Conservation (phyloP, 225 moss, liverwort and hornwort genomes). For the Physcomitrium patens region DNA sequence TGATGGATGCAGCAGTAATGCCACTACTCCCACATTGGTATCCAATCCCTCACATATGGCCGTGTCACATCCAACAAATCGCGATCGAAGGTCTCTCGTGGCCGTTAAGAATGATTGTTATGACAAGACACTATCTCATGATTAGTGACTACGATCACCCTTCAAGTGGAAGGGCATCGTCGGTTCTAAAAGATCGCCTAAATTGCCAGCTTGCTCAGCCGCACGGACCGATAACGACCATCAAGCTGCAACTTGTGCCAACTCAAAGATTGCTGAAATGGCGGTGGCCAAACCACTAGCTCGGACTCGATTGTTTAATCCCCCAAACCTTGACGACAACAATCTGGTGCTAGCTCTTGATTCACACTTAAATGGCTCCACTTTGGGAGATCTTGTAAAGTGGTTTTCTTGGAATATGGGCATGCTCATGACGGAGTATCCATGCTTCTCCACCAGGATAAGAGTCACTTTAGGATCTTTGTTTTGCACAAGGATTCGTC, state of each 20-base stretch:
- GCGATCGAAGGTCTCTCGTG: conserved; percentile 46
- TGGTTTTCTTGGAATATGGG: too few relatives aligned
- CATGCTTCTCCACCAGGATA: too few relatives aligned
- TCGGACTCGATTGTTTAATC: conserved; percentile 28
- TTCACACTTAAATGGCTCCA: too few relatives aligned
- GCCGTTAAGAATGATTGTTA: conserved; percentile 34
- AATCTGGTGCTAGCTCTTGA: conserved; percentile 6
- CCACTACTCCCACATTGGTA: conserved; percentile 43
- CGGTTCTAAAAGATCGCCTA: conserved; percentile 64
- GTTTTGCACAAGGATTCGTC: too few relatives aligned
- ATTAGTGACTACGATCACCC: conserved; percentile 72
- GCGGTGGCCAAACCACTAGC: conserved; percentile 35
- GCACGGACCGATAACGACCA: conserved; percentile 32
- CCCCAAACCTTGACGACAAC: conserved; percentile 39
- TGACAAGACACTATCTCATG: conserved; percentile 53
- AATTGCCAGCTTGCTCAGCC: conserved; percentile 33
- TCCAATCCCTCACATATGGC: conserved; percentile 32
- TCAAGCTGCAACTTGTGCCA: conserved; percentile 20
- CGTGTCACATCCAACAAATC: conserved; percentile 26
- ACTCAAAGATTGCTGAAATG: conserved; percentile 35
- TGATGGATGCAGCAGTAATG: conserved; percentile 43
- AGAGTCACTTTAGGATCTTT: too few relatives aligned
- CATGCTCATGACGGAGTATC: too few relatives aligned
- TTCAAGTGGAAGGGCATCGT: conserved; percentile 87
- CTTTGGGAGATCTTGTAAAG: too few relatives aligned